These are phyloP conservation scores for Beta vulgaris DNA, from an alignment of 148 eudicot species.

Conservation along the genomic window DNA sequence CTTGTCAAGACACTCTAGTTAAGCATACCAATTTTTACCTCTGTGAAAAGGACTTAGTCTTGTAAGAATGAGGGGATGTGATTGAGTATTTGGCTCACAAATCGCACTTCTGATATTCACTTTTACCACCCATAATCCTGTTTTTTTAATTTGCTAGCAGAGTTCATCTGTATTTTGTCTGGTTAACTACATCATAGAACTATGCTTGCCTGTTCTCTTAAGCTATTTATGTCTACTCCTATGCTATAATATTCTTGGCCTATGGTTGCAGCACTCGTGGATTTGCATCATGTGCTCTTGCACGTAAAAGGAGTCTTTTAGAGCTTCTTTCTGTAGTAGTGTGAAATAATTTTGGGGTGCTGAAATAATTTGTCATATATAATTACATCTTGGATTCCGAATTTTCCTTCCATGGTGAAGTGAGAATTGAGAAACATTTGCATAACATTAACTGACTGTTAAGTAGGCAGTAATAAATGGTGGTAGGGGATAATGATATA, in stretches of 20 bases:
- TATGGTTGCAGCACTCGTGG: too few relatives aligned
- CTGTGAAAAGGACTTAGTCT: neutral
- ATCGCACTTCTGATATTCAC: neutral
- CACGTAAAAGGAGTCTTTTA: neutral
- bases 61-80: neutral
- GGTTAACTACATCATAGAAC: neutral
- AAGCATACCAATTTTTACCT: neutral
- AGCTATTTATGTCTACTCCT: too few relatives aligned
- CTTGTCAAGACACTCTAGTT: neutral
- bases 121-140: neutral
- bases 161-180: neutral
- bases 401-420: neutral
- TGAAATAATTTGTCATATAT: neutral
- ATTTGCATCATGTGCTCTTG: neutral
- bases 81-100: neutral
- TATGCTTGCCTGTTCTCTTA: too few relatives aligned
- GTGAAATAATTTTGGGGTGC: neutral
- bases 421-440: neutral
- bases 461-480: too few relatives aligned
- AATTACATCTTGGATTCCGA: neutral
- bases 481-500: too few relatives aligned
- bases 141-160: neutral
- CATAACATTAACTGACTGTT: too few relatives aligned
- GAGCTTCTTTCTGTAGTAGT: neutral
- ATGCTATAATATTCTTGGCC: neutral